A percentile compares a stretch with the other conserved stretches of the same genome.
phyloP scores from a whole-genome alignment of 2,329 filamentous ascomycete genomes.

The Fusarium keratoplasticum region DNA sequence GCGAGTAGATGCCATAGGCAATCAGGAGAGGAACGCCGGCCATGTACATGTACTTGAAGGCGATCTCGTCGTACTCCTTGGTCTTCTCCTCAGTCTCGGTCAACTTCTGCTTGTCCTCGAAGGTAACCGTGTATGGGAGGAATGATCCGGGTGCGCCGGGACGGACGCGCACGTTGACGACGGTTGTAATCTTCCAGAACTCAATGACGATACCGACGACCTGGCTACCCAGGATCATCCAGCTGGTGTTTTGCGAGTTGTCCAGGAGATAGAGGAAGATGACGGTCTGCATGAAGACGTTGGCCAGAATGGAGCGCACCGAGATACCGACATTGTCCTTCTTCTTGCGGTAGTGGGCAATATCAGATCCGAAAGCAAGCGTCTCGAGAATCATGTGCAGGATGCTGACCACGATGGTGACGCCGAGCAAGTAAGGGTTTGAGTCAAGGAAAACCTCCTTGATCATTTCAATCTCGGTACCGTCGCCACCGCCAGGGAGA shows the following conservation, averaged over 20 bases:
- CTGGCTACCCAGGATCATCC: conserved; percentile 98
- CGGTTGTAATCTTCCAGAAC: conserved; percentile 95
- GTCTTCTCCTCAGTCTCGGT: conserved; percentile 97
- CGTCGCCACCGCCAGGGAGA: conserved; percentile 83
- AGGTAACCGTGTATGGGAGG: conserved; percentile 82
- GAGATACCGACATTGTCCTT: conserved; percentile 99
- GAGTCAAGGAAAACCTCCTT: conserved; percentile 96
- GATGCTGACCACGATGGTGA: conserved; percentile 86
- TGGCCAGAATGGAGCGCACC: conserved; percentile 93
- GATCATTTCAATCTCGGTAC: conserved; percentile 95
- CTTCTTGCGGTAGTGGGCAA: conserved; percentile 98
- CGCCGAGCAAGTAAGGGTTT: conserved; percentile 88
- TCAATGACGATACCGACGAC: conserved; percentile 80
- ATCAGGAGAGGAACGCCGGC: conserved; percentile 88
- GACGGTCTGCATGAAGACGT: conserved; percentile 95
- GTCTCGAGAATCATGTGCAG: conserved; percentile 96
- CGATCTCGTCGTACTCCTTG: conserved; percentile 97
- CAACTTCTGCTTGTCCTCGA: conserved; percentile 97
- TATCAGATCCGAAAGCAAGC: conserved; percentile 96
- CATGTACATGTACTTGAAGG: conserved; percentile 97
- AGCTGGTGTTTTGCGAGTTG: conserved; percentile 97
- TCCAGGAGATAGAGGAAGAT: conserved; percentile 98
- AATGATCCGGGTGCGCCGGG: conserved; percentile 74
- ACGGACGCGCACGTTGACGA: conserved; percentile 88
- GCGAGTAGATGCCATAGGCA: conserved; percentile 90